phyloP scores from a whole-genome alignment of 495 filamentous ascomycete species.

The Glutinoglossum americanum region DNA sequence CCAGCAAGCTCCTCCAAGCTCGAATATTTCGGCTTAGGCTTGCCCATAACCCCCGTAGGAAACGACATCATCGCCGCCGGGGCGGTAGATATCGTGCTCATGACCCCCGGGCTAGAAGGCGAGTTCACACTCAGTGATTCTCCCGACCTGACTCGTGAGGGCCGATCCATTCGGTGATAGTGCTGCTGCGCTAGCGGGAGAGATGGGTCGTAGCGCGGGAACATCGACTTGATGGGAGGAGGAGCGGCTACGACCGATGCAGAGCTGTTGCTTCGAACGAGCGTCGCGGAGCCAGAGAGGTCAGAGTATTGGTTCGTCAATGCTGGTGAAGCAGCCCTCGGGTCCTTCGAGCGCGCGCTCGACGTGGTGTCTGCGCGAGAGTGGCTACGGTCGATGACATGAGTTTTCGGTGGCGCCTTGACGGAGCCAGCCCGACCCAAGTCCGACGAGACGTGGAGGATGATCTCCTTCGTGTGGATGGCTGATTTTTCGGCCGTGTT shows the following conservation, averaged over 20 bases:
- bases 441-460: constrained; percentile 1
- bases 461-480: neutral
- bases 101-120: neutral
- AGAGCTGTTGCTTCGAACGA: constrained; percentile 5
- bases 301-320: neutral
- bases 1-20: constrained; percentile 23
- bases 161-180: constrained; percentile 38
- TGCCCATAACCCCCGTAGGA: constrained; percentile 17
- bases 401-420: neutral
- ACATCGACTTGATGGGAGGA: constrained; percentile 45
- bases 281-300: neutral
- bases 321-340: constrained; percentile 1
- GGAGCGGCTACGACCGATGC: constrained; percentile 5
- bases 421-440: neutral
- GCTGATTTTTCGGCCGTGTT: neutral
- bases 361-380: neutral
- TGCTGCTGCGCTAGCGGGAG: constrained; percentile 43
- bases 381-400: neutral
- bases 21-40: constrained; percentile 20
- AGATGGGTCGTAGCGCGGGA: constrained; percentile 62
- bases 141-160: constrained; percentile 31
- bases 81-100: constrained; percentile 8
- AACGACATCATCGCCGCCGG: constrained; percentile 26
- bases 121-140: constrained; percentile 25
- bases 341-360: neutral